A percentile compares a stretch with the other conserved stretches of the same genome.
These are phyloP conservation scores for Xylariaceae sp. DNA, from an alignment of 2,329 filamentous ascomycete species.

Conservation along the genomic window DNA sequence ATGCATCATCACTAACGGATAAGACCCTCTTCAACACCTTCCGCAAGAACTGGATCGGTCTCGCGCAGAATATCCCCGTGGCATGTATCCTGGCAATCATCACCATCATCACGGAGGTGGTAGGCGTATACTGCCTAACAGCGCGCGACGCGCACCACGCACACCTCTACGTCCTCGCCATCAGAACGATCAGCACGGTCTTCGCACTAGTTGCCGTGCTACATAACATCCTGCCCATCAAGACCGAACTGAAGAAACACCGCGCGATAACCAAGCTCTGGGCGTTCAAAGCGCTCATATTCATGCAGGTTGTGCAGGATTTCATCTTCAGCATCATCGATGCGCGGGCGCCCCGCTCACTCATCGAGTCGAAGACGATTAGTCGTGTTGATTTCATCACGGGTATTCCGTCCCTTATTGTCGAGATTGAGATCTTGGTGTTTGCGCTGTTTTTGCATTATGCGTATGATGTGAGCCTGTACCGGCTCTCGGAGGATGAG, in stretches of 20 bases:
- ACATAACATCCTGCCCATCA: constrained; percentile 17
- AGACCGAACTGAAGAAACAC: constrained; percentile 21
- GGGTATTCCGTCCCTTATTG: constrained; percentile 22
- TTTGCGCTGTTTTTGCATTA: constrained; percentile 27
- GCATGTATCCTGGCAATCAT: constrained; percentile 39
- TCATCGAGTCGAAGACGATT: constrained; percentile 15
- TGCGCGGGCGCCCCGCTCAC: constrained; percentile 8
- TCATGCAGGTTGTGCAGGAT: constrained; percentile 20
- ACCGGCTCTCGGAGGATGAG: constrained; percentile 17
- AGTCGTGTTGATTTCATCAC: constrained; percentile 21
- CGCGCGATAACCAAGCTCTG: constrained; percentile 26
- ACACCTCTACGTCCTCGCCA: constrained; percentile 32
- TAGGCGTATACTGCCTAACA: constrained; percentile 31
- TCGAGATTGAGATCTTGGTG: constrained; percentile 19
- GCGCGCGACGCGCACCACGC: constrained; percentile 28
- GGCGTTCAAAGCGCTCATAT: constrained; percentile 30
- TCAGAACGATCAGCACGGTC: constrained; percentile 24
- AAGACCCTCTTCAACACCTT: constrained; percentile 13
- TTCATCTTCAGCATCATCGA: constrained; percentile 23
- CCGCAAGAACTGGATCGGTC: constrained; percentile 32
- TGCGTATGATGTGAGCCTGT: constrained; percentile 23
- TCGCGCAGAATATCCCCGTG: constrained; percentile 39
- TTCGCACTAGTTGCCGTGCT: constrained; percentile 26
- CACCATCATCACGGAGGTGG: constrained; percentile 30
- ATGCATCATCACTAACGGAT: constrained; percentile 1